These are phyloP conservation scores for Thermoascus crustaceus DNA, from an alignment of 2,329 filamentous ascomycete species.

Conservation along the genomic window DNA sequence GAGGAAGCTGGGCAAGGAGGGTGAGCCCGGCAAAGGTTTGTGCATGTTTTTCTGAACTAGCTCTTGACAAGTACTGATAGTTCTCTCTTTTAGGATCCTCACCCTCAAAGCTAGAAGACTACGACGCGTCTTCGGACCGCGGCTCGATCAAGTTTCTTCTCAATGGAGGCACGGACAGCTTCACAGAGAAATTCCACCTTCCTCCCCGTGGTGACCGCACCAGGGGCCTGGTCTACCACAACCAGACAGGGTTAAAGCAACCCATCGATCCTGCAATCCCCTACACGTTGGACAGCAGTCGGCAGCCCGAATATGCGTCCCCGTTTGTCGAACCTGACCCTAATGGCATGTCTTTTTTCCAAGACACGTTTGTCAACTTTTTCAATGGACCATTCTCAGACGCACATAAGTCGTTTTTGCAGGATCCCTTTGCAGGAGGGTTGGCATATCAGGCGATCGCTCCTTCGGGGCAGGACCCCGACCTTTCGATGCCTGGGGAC, in stretches of 20 bases:
- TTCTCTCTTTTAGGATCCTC: slow-evolving; percentile 7
- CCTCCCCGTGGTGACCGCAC: slow-evolving; percentile 33
- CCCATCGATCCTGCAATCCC: slow-evolving; percentile 11
- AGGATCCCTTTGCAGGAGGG: slow-evolving; percentile 14
- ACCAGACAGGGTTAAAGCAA: slow-evolving; percentile 20
- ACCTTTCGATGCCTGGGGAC: slow-evolving; percentile 13
- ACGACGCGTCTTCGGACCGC: slow-evolving; percentile 30
- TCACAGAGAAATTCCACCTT: slow-evolving; percentile 38
- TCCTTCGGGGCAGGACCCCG: slow-evolving; percentile 13
- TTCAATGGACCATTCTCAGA: slow-evolving; percentile 30
- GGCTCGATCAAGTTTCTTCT: slow-evolving; percentile 41
- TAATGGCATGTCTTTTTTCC: slow-evolving; percentile 21
- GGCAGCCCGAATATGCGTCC: slow-evolving; percentile 12
- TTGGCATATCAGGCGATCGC: slow-evolving; percentile 13
- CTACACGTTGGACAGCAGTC: slow-evolving; percentile 12
- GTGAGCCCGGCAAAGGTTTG: slow-evolving; percentile 15
- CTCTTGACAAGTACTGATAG: slow-evolving; percentile 5
- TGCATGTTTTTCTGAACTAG: not conserved
- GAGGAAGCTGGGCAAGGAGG: slow-evolving; percentile 12
- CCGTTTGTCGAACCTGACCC: slow-evolving; percentile 19
- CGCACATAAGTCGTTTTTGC: slow-evolving; percentile 15
- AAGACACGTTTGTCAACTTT: slow-evolving; percentile 30
- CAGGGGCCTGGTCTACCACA: slow-evolving; percentile 30
- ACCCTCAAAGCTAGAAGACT: slow-evolving; percentile 19
- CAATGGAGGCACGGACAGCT: slow-evolving; percentile 39